These are phyloP conservation scores for Trichoderma sp. DNA, from an alignment of 2,329 filamentous ascomycete genomes.

Conservation along the genomic window DNA sequence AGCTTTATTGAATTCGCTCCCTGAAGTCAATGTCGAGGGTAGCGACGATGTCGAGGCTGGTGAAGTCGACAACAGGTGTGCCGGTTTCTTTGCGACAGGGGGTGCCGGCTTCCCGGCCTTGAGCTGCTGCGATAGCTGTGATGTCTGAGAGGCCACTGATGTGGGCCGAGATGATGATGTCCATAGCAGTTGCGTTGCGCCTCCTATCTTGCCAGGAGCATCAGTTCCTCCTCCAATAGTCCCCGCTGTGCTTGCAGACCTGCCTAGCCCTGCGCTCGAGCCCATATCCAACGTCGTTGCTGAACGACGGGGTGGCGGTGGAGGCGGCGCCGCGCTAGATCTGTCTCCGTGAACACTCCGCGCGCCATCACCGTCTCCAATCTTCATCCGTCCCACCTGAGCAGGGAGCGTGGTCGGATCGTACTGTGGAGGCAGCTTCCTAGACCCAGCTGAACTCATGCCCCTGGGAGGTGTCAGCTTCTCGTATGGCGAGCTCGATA, in stretches of 20 bases:
- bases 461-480: constrained; percentile 55
- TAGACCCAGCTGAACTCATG: constrained; percentile 47
- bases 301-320: constrained; percentile 50
- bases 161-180: constrained; percentile 37
- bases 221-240: constrained; percentile 12
- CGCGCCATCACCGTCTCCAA: constrained; percentile 44
- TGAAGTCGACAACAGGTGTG: constrained; percentile 48
- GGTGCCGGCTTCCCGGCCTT: constrained; percentile 49
- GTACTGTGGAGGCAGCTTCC: constrained; percentile 55
- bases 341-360: constrained; percentile 18
- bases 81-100: constrained; percentile 64
- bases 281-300: constrained; percentile 30
- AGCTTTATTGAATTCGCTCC: constrained; percentile 5
- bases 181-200: constrained; percentile 33
- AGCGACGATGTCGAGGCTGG: constrained; percentile 29
- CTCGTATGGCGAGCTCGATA: constrained; percentile 62
- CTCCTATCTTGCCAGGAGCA: constrained; percentile 28
- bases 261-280: constrained; percentile 23
- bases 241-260: constrained; percentile 26
- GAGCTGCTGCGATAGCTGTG: constrained; percentile 37
- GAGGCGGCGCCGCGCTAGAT: constrained; percentile 42
- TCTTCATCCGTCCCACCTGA: constrained; percentile 48
- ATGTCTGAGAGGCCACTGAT: constrained; percentile 40
- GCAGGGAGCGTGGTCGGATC: constrained; percentile 50
- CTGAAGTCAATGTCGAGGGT: constrained; percentile 16